Base-by-base conservation (phyloP, 2,329 filamentous ascomycete species). In the Diaporthe sp. region DNA sequence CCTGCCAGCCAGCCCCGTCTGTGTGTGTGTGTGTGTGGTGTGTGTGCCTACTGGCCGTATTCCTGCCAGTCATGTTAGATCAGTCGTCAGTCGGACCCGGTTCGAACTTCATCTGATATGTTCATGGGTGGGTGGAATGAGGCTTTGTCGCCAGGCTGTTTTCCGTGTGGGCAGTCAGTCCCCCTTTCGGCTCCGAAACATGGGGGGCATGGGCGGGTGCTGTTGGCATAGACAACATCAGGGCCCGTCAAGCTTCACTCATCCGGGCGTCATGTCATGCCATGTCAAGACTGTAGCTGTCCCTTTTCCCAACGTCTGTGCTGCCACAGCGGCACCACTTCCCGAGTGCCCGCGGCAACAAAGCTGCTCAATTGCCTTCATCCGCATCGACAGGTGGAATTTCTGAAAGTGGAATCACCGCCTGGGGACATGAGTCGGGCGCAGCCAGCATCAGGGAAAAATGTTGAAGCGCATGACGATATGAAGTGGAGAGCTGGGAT, bases 161-260 rank as follows among this genome's bases (percentile, higher is more conserved):
- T 40, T 54, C 64, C 64, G 64, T 54, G 33, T 68, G 64, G 45
- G 22, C 47, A 22, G 22, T 10, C 6, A 12, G 22, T 25, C 33
- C 45, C 45, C 6, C 33, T 54, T 40, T 68, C 64, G 64, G 64
- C 47, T 68, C 64, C 64, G 64, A 54, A 68, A 68, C 64, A 54
- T 68, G 47, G 40, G 28, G 47, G 40, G 28, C n/a, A n/a, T 47
- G 42, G 61, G 61, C 28, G 28, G 42, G 28, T 38, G n/a, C 10
- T 38, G 35, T 22, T 17, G 15, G 50, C 50, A 54, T 54, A n/a
- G n/a, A 6, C 22, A 4, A 33, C 22, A 22, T 38, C n/a, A 38
- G 33, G 28, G 28, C 25, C 40, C 47, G 47, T 38, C 64, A 54
- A 54, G 22, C 64, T 54, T 54, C 64, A 40, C 9, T 54, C 33